Conservation (phyloP, 306 rosid species). For the Senna siamea region DNA sequence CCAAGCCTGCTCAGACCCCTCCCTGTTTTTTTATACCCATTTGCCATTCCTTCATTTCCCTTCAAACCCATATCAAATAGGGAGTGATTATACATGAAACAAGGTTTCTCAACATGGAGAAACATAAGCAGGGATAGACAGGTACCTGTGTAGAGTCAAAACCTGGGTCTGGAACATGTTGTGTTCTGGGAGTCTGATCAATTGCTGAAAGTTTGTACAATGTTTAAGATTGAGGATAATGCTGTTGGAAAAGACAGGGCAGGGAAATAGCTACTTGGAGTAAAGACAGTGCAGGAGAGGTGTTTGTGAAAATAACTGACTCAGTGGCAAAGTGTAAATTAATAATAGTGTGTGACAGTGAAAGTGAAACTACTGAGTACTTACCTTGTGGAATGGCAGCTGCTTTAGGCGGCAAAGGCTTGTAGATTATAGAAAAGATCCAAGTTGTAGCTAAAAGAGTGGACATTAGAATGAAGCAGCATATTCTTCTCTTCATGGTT, state of each 20-base stretch:
- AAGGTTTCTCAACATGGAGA: too few relatives aligned
- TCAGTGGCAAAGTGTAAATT: conserved; percentile 2
- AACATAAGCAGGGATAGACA: background rate
- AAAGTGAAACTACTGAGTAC: background rate
- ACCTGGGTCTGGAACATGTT: background rate
- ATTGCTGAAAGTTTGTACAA: background rate
- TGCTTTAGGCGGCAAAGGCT: conserved; percentile 15
- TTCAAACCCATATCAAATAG: background rate
- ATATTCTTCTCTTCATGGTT: conserved; percentile 35
- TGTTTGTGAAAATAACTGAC: conserved; percentile 20
- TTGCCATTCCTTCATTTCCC: conserved; percentile 3
- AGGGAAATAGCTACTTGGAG: conserved; percentile 20
- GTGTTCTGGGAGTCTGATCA: conserved; percentile 12
- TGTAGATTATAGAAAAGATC: conserved; percentile 13
- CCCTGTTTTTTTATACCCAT: background rate
- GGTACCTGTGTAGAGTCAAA: conserved; percentile 7
- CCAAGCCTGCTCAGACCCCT: conserved; percentile 10
- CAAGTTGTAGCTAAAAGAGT: conserved; percentile 24
- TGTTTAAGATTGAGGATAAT: conserved; percentile 9
- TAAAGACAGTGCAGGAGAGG: background rate
- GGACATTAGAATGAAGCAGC: conserved; percentile 32
- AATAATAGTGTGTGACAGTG: too few relatives aligned
- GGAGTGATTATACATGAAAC: background rate
- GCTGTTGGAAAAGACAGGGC: conserved; percentile 31
- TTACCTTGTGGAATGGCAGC: conserved; percentile 49